phyloP scores from a whole-genome alignment of 2,329 filamentous ascomycete species.

The Diaporthe ampelina region DNA sequence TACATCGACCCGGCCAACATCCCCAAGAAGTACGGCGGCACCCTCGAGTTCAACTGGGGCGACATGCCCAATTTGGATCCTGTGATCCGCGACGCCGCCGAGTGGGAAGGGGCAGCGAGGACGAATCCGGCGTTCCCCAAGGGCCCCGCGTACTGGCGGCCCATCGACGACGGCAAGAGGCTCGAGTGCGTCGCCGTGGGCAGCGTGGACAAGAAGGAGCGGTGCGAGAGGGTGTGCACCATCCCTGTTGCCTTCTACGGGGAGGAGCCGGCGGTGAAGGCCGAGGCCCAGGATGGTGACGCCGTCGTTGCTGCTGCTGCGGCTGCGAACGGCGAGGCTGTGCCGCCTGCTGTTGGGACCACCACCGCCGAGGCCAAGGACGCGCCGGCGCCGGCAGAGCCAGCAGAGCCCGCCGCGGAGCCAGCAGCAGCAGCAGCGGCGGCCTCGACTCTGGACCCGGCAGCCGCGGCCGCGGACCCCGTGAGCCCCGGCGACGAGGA shows the following conservation, averaged over 20 bases:
- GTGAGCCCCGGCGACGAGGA: constrained; percentile 27
- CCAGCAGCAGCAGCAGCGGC: constrained; percentile 26
- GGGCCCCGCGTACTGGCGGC: constrained; percentile 71
- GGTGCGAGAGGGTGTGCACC: constrained; percentile 64
- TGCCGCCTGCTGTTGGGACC: constrained; percentile 27
- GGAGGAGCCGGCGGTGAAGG: background rate
- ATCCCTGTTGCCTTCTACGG: constrained; percentile 54
- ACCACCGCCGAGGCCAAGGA: constrained; percentile 36
- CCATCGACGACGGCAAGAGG: constrained; percentile 59
- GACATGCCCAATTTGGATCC: constrained; percentile 81
- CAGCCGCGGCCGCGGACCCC: constrained; percentile 30
- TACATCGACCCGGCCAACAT: constrained; percentile 90
- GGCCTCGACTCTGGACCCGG: constrained; percentile 23
- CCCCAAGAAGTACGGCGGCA: constrained; percentile 89
- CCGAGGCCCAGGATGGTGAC: constrained; percentile 2
- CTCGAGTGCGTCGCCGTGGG: constrained; percentile 69
- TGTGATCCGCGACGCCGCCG: constrained; percentile 61
- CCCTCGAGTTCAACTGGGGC: constrained; percentile 86
- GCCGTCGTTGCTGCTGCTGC: constrained; percentile 27
- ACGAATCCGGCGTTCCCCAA: constrained; percentile 66
- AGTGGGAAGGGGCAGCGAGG: constrained; percentile 60
- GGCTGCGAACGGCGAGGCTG: constrained; percentile 34
- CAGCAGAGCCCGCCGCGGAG: no score
- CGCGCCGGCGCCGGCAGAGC: constrained; percentile 37
- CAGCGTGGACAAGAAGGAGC: constrained; percentile 58